Percentiles rank a stretch among this genome's conserved stretches.
Conservation (phyloP, 495 filamentous ascomycete species). For the Sordaria brevicollis region DNA sequence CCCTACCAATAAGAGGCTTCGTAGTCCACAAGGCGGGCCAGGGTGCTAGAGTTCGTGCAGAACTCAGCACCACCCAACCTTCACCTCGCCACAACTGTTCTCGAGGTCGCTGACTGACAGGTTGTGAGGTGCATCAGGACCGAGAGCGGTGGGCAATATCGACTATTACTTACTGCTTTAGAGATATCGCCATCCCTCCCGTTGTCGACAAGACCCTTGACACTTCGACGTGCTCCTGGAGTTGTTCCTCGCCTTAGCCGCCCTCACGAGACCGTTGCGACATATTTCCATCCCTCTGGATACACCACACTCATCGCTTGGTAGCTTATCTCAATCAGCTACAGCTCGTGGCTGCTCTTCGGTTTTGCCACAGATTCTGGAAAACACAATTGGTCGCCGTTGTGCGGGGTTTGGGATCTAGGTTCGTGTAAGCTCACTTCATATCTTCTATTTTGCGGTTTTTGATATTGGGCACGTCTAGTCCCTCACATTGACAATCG, state of each 20-base stretch:
- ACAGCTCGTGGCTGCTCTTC: background rate
- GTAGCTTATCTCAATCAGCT: background rate
- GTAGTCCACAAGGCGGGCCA: background rate
- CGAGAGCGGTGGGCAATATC: background rate
- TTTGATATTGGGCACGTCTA: background rate
- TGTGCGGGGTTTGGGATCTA: background rate
- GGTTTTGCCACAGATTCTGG: background rate
- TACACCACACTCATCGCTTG: background rate
- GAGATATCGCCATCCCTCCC: background rate
- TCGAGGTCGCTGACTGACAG: background rate
- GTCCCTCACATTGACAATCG: background rate
- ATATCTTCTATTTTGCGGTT: background rate
- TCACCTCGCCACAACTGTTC: background rate
- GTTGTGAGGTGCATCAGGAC: background rate
- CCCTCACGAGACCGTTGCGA: background rate
- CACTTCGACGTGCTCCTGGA: background rate
- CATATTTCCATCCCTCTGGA: background rate
- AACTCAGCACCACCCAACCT: background rate
- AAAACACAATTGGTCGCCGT: background rate
- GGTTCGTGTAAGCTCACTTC: background rate
- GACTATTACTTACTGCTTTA: background rate
- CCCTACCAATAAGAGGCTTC: background rate
- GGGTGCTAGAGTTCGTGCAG: background rate
- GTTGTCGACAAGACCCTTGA: background rate
- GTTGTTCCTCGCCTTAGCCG: background rate